Evolutionary conservation across 2,329 filamentous ascomycete genomes (phyloP).

Genomic region (Fusarium pseudograminearum): DNA sequence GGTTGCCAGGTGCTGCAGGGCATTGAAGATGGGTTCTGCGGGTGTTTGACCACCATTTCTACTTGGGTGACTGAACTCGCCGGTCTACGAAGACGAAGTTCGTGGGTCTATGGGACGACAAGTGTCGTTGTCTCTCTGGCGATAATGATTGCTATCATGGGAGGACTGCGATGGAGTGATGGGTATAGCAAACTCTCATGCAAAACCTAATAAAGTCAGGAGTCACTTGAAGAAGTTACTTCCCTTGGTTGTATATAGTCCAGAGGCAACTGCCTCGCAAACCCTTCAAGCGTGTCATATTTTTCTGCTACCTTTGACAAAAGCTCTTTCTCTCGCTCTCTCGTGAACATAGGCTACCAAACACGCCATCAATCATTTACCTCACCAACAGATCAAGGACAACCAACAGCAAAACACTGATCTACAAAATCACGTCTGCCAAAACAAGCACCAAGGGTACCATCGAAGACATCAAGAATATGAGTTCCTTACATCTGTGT

Average conservation of each 20-base stretch:
- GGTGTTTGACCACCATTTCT: constrained; percentile 74
- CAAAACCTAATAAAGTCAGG: constrained; percentile 9
- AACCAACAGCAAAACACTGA: background rate
- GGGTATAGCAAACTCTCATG: constrained; percentile 59
- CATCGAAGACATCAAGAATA: background rate
- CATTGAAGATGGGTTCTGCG: constrained; percentile 76
- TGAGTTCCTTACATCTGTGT: background rate
- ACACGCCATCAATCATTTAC: background rate
- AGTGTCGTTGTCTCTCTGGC: constrained; percentile 72
- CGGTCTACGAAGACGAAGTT: constrained; percentile 62
- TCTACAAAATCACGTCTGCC: background rate
- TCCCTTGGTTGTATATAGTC: background rate
- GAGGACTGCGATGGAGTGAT: constrained; percentile 76
- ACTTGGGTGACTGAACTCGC: constrained; percentile 74
- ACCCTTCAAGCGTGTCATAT: background rate
- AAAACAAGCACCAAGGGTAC: background rate
- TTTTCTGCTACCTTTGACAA: background rate
- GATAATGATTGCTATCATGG: constrained; percentile 77
- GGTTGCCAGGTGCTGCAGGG: constrained; percentile 78
- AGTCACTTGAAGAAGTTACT: background rate
- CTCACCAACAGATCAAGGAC: background rate
- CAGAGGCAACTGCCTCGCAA: background rate
- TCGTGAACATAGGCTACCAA: background rate
- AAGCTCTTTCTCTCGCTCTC: background rate
- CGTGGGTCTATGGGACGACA: constrained; percentile 75